phyloP scores from a whole-genome alignment of 345 rosid genomes.

The Cardiospermum halicacabum region DNA sequence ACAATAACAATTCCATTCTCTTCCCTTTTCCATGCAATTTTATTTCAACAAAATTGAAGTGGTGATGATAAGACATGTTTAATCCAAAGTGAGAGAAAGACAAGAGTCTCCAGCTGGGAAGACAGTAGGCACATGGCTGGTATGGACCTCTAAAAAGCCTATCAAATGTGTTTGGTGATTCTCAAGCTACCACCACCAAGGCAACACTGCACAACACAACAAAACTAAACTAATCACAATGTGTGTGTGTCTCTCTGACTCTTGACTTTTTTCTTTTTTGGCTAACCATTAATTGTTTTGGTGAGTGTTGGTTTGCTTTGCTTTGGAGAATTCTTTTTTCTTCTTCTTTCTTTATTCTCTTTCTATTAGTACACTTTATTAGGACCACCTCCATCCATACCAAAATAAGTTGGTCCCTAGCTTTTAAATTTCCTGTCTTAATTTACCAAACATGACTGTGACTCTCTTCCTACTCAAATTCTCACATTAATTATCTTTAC shows the following conservation, averaged over 20 bases:
- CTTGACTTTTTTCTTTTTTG: no score
- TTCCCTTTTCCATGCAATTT: not conserved
- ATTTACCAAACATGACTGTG: conserved; percentile 4
- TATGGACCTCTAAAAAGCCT: not conserved
- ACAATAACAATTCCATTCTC: not conserved
- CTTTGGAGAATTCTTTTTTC: not conserved
- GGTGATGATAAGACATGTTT: no score
- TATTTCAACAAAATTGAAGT: no score
- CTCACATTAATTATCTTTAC: not conserved
- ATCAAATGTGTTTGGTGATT: not conserved
- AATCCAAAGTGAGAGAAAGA: not conserved
- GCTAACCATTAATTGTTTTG: not conserved
- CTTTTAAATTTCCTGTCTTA: not conserved
- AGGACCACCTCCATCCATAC: conserved; percentile 3
- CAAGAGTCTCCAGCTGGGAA: not conserved
- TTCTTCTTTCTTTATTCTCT: not conserved
- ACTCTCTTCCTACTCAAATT: not conserved
- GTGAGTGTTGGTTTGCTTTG: not conserved
- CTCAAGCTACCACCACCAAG: conserved; percentile 11
- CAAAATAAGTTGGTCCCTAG: not conserved
- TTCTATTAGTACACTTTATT: not conserved
- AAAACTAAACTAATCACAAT: not conserved
- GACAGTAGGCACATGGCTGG: not conserved
- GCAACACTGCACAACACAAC: not conserved
- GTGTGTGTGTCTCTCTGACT: no score